Conservation (phyloP, 805 yeast species). For the Cyberlindnera veronae region DNA sequence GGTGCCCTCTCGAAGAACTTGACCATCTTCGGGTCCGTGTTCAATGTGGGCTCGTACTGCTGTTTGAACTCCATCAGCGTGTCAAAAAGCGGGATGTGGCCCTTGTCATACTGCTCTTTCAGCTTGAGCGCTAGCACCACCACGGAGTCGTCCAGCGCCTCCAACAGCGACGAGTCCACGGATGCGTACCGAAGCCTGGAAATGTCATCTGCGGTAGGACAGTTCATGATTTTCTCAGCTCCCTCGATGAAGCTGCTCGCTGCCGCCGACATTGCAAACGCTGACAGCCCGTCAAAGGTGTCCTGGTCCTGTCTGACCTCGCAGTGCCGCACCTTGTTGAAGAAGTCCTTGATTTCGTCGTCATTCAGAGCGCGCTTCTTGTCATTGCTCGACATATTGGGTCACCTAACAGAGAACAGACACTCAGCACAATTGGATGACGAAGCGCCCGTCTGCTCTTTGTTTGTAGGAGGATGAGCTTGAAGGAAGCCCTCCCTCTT, state of each 20-base stretch:
- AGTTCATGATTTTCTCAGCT: background rate
- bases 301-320: constrained; percentile 3
- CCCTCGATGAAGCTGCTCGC: background rate
- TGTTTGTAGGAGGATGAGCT: no score
- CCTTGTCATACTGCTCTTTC: constrained; percentile 8
- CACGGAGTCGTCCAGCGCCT: constrained; percentile 1
- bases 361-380: constrained; percentile 4
- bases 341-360: constrained; percentile 1
- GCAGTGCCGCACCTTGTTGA: background rate
- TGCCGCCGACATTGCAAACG: constrained; percentile 1
- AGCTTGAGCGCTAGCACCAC: constrained; percentile 9
- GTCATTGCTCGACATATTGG: background rate
- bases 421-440: no score
- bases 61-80: constrained; percentile 1
- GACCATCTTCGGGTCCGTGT: background rate
- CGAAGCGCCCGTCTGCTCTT: no score
- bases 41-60: background rate
- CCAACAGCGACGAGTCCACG: background rate
- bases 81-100: constrained; percentile 8
- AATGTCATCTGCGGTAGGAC: background rate
- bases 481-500: no score
- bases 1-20: constrained; percentile 2
- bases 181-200: background rate
- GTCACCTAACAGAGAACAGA: no score
- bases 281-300: constrained; percentile 1